Percentiles rank a stretch among this genome's conserved stretches.
Evolutionary conservation across 352 stramenopile genomes (phyloP).

Genomic region (Pythium folliculosum): DNA sequence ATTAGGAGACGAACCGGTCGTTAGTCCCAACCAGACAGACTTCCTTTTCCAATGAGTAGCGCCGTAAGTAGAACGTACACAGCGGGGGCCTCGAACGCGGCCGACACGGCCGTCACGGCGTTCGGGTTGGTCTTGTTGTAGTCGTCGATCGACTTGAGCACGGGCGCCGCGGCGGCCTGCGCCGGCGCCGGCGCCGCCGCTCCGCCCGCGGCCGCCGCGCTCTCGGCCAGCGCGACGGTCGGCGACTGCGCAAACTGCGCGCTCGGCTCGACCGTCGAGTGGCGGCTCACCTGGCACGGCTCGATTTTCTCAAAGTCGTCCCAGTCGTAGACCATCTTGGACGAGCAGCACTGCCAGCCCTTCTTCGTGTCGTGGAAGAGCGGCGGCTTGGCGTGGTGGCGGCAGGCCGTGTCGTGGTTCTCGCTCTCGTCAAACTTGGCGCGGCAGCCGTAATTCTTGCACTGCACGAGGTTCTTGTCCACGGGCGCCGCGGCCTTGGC

Average conservation of each 20-base stretch:
- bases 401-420: constrained; percentile 77
- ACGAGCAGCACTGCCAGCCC: constrained; percentile 88
- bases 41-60: too few species aligned
- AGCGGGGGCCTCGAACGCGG: constrained; percentile 58
- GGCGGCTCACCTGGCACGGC: constrained; percentile 64
- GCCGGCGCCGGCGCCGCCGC: too few species aligned
- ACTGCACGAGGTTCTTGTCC: constrained; percentile 63
- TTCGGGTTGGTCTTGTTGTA: constrained; percentile 92
- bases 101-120: constrained; percentile 83
- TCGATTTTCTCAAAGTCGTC: constrained; percentile 93
- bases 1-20: too few species aligned
- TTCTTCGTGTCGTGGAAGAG: constrained; percentile 92
- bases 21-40: not conserved
- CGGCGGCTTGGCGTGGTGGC: constrained; percentile 76
- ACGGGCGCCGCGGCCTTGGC: constrained; percentile 12
- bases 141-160: constrained; percentile 92
- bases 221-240: constrained; percentile 71
- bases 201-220: constrained; percentile 7
- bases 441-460: constrained; percentile 87
- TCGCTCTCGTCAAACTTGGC: constrained; percentile 80
- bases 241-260: constrained; percentile 80
- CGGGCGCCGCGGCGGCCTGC: constrained; percentile 33
- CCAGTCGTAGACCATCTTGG: constrained; percentile 94
- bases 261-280: constrained; percentile 69
- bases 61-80: constrained; percentile 32